Conservation (phyloP, 768 basidiomycete species). For the Boletus sp. region DNA sequence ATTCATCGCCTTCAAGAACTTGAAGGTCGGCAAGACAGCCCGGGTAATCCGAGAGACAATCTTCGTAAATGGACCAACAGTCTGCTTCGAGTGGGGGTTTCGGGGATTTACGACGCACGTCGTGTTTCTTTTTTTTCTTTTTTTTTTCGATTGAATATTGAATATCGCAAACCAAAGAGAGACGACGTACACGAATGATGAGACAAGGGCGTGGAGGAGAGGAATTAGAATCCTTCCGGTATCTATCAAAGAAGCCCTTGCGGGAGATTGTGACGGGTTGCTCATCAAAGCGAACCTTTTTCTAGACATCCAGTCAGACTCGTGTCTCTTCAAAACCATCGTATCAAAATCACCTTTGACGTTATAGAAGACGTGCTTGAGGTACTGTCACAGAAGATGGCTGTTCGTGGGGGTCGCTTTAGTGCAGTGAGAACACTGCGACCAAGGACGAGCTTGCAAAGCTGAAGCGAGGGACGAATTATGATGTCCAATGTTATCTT, state of each 20-base stretch:
- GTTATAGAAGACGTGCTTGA: constrained; percentile 7
- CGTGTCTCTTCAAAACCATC: neutral
- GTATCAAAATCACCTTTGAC: constrained; percentile 16
- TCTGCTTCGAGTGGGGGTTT: constrained; percentile 12
- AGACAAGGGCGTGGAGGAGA: constrained; percentile 30
- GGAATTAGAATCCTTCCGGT: constrained; percentile 5
- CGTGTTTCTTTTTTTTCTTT: constrained; percentile 10
- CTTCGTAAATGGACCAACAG: constrained; percentile 26
- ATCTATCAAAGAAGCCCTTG: constrained; percentile 16
- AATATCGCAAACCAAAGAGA: neutral
- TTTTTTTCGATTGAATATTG: constrained; percentile 14
- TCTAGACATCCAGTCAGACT: constrained; percentile 7
- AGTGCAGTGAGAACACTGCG: constrained; percentile 1
- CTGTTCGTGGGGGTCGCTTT: constrained; percentile 10
- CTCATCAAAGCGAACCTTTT: constrained; percentile 29
- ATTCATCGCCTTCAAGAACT: constrained; percentile 14
- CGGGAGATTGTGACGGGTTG: constrained; percentile 23
- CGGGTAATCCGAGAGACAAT: constrained; percentile 23
- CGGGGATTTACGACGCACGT: neutral
- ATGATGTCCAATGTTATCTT: constrained; percentile 19
- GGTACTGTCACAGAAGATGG: neutral
- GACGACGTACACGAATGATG: constrained; percentile 20
- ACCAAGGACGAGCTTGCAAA: constrained; percentile 18
- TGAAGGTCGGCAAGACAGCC: constrained; percentile 18
- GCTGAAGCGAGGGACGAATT: constrained; percentile 20